phyloP scores from a whole-genome alignment of 371 early-diverging fungal species.

The Mucor piriformis region DNA sequence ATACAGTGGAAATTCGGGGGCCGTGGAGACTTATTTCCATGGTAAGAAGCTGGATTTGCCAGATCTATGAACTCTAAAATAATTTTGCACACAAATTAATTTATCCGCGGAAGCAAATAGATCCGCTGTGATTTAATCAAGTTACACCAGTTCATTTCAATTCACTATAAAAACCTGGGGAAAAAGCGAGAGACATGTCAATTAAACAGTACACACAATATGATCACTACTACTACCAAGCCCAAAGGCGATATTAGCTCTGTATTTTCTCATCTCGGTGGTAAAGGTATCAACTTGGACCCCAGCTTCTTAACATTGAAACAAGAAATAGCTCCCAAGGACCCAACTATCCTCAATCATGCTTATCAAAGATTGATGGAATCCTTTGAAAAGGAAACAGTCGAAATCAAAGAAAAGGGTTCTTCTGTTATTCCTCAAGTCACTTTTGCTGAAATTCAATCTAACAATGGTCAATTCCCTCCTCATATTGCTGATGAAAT shows the following conservation, averaged over 20 bases:
- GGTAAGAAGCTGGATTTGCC: not conserved
- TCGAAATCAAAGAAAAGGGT: slow-evolving; percentile 32
- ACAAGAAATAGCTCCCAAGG: slow-evolving; percentile 26
- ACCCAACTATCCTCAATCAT: slow-evolving; percentile 23
- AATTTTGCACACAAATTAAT: not conserved
- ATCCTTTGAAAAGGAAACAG: slow-evolving; percentile 29
- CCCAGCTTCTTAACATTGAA: slow-evolving; percentile 31
- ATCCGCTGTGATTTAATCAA: not conserved
- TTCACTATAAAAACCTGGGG: not conserved
- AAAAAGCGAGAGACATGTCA: not conserved
- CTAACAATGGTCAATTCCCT: slow-evolving; percentile 40
- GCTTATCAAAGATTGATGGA: slow-evolving; percentile 33
- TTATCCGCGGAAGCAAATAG: not conserved
- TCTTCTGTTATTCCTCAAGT: slow-evolving; percentile 36
- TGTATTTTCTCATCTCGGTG: slow-evolving; percentile 41
- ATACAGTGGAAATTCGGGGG: no score
- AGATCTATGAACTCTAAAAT: not conserved
- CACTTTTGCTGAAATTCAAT: slow-evolving; percentile 28
- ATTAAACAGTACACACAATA: not conserved
- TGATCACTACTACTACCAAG: slow-evolving; percentile 11
- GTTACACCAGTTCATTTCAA: not conserved
- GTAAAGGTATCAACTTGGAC: slow-evolving; percentile 27
- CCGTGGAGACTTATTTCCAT: no score
- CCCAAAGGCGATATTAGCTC: slow-evolving; percentile 48
- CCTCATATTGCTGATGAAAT: slow-evolving; percentile 23